A percentile compares a stretch with the other conserved stretches of the same genome.
These are phyloP conservation scores for Colletotrichum brevisporum DNA, from an alignment of 2,329 filamentous ascomycete species.

Conservation along the genomic window DNA sequence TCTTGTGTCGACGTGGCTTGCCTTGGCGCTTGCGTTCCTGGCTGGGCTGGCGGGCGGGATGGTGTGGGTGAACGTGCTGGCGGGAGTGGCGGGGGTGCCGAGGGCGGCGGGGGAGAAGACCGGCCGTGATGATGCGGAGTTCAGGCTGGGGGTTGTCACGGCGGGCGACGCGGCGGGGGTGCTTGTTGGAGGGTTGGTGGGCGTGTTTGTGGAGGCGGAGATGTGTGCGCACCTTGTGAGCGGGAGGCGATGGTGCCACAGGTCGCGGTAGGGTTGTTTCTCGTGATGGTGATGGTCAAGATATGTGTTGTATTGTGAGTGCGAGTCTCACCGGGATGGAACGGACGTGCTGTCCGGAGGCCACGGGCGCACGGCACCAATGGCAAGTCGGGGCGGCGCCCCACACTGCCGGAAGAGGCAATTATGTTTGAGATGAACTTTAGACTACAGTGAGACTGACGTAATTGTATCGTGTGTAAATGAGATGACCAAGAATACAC, in stretches of 20 bases:
- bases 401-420: slow-evolving; percentile 2
- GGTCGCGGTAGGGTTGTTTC: background rate
- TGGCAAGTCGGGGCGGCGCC: background rate
- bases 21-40: slow-evolving; percentile 46
- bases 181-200: slow-evolving; percentile 46
- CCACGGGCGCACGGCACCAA: background rate
- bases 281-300: background rate
- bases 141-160: slow-evolving; percentile 48
- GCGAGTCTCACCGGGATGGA: too few relatives aligned
- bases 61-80: slow-evolving; percentile 47
- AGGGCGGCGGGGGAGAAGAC: slow-evolving; percentile 42
- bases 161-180: slow-evolving; percentile 48
- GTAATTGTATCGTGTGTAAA: too few relatives aligned
- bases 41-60: slow-evolving; percentile 48
- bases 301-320: too few relatives aligned
- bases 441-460: too few relatives aligned
- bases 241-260: slow-evolving; percentile 25
- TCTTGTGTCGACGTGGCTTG: slow-evolving; percentile 43
- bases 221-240: slow-evolving; percentile 29
- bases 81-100: slow-evolving; percentile 40
- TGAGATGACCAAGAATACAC: too few relatives aligned
- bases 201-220: slow-evolving; percentile 43
- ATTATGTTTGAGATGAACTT: background rate
- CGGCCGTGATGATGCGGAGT: slow-evolving; percentile 44
- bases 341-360: background rate